phyloP scores from a whole-genome alignment of 2,329 filamentous ascomycete species.

The Elsinoe necatrix region DNA sequence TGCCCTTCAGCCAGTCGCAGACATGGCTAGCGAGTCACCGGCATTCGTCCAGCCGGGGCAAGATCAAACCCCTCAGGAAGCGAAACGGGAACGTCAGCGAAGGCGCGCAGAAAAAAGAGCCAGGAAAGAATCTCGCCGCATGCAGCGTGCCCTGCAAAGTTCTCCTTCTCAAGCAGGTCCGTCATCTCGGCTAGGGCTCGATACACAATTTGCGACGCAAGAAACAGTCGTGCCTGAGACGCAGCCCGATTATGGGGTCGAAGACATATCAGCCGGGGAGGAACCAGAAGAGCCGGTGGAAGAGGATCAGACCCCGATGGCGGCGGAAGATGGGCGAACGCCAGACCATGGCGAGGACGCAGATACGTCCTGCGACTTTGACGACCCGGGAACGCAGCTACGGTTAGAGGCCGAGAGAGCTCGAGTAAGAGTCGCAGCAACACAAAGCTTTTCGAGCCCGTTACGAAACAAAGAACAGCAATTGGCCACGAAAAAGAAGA shows the following conservation, averaged over 20 bases:
- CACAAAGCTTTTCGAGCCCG: background rate
- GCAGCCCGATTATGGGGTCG: slow-evolving; percentile 7
- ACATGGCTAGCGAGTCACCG: background rate
- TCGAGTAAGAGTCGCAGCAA: background rate
- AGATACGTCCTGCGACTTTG: background rate
- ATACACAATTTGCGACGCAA: background rate
- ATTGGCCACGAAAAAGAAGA: background rate
- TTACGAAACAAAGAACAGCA: background rate
- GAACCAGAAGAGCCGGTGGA: background rate
- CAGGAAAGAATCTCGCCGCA: background rate
- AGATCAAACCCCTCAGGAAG: background rate
- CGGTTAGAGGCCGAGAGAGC: slow-evolving; percentile 5
- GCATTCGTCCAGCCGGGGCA: background rate
- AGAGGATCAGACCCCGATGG: background rate
- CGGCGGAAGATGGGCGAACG: background rate
- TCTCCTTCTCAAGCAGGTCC: background rate
- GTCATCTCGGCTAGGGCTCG: background rate
- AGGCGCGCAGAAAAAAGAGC: slow-evolving; percentile 3
- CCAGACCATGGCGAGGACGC: background rate
- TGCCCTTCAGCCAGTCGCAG: background rate
- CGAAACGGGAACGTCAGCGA: background rate
- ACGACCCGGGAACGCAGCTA: slow-evolving; percentile 13
- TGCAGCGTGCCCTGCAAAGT: background rate
- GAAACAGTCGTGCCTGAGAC: slow-evolving; percentile 16
- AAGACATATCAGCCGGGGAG: no score